phyloP scores from a whole-genome alignment of 2,329 filamentous ascomycete species.

The Talaromyces marneffei region DNA sequence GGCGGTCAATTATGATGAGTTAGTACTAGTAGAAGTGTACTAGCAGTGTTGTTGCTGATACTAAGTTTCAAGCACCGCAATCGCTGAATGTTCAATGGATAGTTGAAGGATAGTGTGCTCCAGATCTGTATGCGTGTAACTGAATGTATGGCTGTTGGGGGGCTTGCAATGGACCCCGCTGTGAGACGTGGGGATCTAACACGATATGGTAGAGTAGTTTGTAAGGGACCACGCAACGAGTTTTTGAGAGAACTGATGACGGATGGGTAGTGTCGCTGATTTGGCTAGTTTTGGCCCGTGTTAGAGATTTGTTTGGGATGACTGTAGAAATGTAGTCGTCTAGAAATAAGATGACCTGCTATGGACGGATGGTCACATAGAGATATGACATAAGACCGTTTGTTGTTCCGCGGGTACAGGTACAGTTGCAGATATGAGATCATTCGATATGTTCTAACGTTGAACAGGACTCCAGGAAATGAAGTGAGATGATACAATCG shows the following conservation, averaged over 20 bases:
- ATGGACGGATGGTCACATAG: neutral
- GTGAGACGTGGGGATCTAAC: slow-evolving; percentile 7
- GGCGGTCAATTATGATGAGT: neutral
- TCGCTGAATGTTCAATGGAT: slow-evolving; percentile 1
- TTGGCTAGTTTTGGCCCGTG: neutral
- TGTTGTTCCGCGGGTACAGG: neutral
- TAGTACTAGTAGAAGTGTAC: neutral
- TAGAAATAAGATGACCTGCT: neutral
- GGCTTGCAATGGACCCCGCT: slow-evolving; percentile 6
- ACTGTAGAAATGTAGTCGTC: neutral
- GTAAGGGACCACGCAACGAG: slow-evolving; percentile 4
- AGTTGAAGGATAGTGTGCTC: slow-evolving; percentile 2
- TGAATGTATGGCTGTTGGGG: slow-evolving; percentile 9
- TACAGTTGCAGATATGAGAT: slow-evolving; percentile 7
- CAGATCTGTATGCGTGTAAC: slow-evolving; percentile 10
- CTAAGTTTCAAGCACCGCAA: slow-evolving; percentile 1
- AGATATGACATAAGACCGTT: neutral
- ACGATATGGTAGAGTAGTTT: neutral
- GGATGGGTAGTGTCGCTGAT: neutral
- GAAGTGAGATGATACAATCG: neutral
- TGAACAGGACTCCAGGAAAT: neutral
- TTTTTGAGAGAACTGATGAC: neutral
- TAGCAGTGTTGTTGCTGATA: slow-evolving; percentile 1
- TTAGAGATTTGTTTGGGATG: neutral
- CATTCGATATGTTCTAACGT: neutral